Conservation (phyloP, 2,329 filamentous ascomycete genomes). For the Diaporthe australafricana region DNA sequence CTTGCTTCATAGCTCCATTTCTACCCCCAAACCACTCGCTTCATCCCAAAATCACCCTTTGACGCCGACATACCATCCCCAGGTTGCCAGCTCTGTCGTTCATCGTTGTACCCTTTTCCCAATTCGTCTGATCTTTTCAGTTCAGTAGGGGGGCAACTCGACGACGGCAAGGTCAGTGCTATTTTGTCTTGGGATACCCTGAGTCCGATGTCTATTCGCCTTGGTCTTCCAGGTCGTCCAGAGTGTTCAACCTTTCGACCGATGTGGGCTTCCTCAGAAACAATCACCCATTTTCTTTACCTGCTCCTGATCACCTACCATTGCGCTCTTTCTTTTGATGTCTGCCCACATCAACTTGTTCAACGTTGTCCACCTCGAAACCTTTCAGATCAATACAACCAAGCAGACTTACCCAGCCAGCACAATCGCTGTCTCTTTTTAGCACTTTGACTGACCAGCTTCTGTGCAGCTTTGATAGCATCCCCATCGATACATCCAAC, state of each 20-base stretch:
- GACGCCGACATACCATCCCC: constrained; percentile 33
- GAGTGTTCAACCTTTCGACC: background rate
- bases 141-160: background rate
- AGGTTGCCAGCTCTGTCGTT: constrained; percentile 33
- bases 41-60: constrained; percentile 58
- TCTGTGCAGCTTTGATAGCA: constrained; percentile 34
- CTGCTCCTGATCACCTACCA: background rate
- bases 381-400: background rate
- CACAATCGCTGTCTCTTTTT: background rate
- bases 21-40: constrained; percentile 62
- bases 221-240: too few relatives aligned
- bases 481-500: constrained; percentile 37
- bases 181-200: background rate
- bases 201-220: background rate
- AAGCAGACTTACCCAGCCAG: background rate
- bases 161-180: constrained; percentile 32
- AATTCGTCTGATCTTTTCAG: constrained; percentile 30
- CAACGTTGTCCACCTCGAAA: background rate
- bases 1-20: constrained; percentile 72
- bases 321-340: background rate
- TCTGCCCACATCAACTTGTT: background rate
- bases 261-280: background rate
- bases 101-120: constrained; percentile 24
- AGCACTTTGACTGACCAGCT: constrained; percentile 4
- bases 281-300: background rate